These are phyloP conservation scores for Eucalyptus erythrocorys DNA, from an alignment of 345 rosid genomes.

Conservation along the genomic window DNA sequence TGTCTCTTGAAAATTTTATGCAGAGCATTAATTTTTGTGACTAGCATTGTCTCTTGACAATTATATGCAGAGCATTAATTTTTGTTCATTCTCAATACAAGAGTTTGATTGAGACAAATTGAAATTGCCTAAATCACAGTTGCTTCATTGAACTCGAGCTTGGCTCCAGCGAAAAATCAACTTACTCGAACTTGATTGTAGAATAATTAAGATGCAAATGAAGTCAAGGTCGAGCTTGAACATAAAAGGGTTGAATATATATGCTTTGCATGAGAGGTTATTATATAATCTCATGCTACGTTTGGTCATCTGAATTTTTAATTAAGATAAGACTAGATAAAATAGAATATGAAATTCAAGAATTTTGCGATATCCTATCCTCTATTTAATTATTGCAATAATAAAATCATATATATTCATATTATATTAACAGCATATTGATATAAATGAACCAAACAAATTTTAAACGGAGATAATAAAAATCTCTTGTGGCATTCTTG, in stretches of 20 bases:
- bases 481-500: accelerated
- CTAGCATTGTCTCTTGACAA: not conserved
- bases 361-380: accelerated
- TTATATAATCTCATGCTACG: accelerated
- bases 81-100: not conserved
- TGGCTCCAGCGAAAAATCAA: not conserved
- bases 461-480: accelerated
- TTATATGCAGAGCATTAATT: not conserved
- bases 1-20: not conserved
- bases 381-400: accelerated
- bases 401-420: accelerated
- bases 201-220: not conserved
- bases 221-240: not conserved
- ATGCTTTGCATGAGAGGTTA: not conserved
- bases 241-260: not conserved
- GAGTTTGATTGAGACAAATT: not conserved
- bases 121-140: not conserved
- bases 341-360: accelerated
- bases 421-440: accelerated
- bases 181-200: accelerated
- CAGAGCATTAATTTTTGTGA: not conserved
- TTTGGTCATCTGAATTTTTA: accelerated
- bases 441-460: too few species aligned
- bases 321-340: accelerated
- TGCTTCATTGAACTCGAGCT: not conserved